Evolutionary conservation across 2,329 filamentous ascomycete genomes (phyloP), one percentile per base, ranked within the genome.

Genomic region (Balansia obtecta): DNA sequence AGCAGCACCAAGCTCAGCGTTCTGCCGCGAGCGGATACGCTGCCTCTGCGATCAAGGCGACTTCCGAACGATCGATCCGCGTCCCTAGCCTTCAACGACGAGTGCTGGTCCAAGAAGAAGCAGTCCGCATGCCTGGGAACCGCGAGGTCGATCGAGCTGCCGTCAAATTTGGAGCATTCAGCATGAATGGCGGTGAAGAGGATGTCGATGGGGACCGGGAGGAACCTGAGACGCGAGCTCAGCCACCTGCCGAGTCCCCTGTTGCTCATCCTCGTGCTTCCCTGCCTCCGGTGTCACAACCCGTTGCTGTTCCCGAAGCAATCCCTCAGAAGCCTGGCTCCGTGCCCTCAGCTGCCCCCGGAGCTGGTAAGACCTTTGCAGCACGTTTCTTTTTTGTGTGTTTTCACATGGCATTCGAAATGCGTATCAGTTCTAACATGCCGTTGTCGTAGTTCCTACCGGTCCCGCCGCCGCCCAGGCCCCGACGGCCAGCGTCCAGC

Each of bases 41-140:
- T 46, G 77, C 87, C n/a, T 85, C 83, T 46, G 88, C 88, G 27
- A 75, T 86, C 60, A 95, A 95, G 71, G 86, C 86, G 12, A 85
- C 83, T 13, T 59, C 79, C 52, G 71, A 82, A 61, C 66, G 78
- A 54, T 71, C 79, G 22, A 72, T 74, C 53, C 86, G 91, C 54
- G 83, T 82, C 50, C 80, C 88, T 18, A 90, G 84, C 69, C 88
- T 86, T 67, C 86, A 94, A 66, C 83, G 91, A 57, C 86, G 88
- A 61, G 78, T 96, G 49, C 76, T 95, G 61, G 90, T 97, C 60
- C 93, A 98, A 65, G 90, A 95, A 68, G 93, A 98, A 71, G 88
- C 93, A 52, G 93, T 98, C 40, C 89, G 95, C 56, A 96, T 98
- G 91, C 93, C 93, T 44, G 89, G 88, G 53, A 95, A 96, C 72